A percentile compares a stretch with the other conserved stretches of the same genome.
Evolutionary conservation across 2,329 filamentous ascomycete species (phyloP).

Genomic region (Aspergillus carbonarius): DNA sequence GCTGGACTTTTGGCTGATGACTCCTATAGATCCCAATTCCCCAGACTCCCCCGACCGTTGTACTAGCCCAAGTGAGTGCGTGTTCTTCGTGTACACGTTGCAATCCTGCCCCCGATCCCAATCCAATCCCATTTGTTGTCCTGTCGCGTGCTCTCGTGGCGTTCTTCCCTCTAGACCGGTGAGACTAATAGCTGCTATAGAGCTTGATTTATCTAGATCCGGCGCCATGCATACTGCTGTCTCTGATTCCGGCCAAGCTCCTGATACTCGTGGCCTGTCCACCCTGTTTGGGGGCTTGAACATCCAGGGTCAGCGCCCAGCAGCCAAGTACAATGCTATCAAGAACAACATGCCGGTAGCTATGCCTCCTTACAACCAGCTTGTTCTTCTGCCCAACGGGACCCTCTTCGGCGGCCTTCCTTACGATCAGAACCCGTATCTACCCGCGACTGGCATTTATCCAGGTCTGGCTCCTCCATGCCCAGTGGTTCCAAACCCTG

Average conservation of each 20-base stretch:
- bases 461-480: slow-evolving; percentile 34
- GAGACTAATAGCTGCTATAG: not conserved
- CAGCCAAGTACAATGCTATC: slow-evolving; percentile 26
- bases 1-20: not conserved
- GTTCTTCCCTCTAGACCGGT: not conserved
- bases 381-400: slow-evolving; percentile 35
- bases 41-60: not conserved
- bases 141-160: not conserved
- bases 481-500: slow-evolving; percentile 31
- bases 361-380: slow-evolving; percentile 28
- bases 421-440: slow-evolving; percentile 34
- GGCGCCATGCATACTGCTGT: slow-evolving; percentile 3
- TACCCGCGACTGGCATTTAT: slow-evolving; percentile 36
- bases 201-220: not conserved
- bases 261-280: slow-evolving; percentile 14
- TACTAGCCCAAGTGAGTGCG: not conserved
- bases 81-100: not conserved
- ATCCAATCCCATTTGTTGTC: not conserved
- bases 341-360: slow-evolving; percentile 28
- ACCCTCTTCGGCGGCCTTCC: slow-evolving; percentile 33
- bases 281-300: slow-evolving; percentile 29
- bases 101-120: not conserved
- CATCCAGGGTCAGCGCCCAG: slow-evolving; percentile 29
- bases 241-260: not conserved
- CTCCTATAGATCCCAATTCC: not conserved